Percentiles rank a stretch among this genome's conserved stretches.
phyloP scores from a whole-genome alignment of 257 asterid genomes.

The Penstemon eatonii region DNA sequence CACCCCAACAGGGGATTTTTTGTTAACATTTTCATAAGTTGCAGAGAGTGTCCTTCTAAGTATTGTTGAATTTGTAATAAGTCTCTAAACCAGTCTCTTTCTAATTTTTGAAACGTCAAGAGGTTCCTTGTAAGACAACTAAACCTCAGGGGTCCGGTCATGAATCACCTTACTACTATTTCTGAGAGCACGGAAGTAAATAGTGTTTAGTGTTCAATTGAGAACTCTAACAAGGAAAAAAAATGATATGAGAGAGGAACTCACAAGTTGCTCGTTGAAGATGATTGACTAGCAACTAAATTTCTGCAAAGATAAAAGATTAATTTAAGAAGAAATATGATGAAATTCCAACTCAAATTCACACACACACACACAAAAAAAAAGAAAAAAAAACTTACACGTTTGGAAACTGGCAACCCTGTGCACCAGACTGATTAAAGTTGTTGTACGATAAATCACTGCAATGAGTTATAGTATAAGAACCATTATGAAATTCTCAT shows the following conservation, averaged over 20 bases:
- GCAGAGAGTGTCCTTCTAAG: too few species aligned
- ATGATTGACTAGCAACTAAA: constrained; percentile 67
- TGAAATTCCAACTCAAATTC: constrained; percentile 6
- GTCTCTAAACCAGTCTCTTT: too few species aligned
- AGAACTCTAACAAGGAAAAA: not conserved
- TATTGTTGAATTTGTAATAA: too few species aligned
- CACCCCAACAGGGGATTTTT: too few species aligned
- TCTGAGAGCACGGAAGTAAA: too few species aligned
- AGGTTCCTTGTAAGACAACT: too few species aligned
- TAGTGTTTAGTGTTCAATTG: too few species aligned
- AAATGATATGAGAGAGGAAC: constrained; percentile 24
- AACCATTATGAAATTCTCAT: not conserved
- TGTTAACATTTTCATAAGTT: too few species aligned
- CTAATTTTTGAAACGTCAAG: too few species aligned
- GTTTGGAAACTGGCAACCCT: constrained; percentile 42
- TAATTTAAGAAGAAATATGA: constrained; percentile 17
- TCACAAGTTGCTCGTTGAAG: constrained; percentile 57
- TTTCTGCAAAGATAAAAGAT: constrained; percentile 52
- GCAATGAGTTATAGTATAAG: constrained; percentile 33
- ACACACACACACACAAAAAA: too few species aligned
- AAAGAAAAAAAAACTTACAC: constrained; percentile 47
- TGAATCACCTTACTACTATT: too few species aligned
- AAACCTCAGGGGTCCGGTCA: too few species aligned
- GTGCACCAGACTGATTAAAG: constrained; percentile 42
- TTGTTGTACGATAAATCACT: constrained; percentile 89